These are phyloP conservation scores for Claviceps humidiphila DNA, from an alignment of 2,329 filamentous ascomycete genomes.

Conservation along the genomic window DNA sequence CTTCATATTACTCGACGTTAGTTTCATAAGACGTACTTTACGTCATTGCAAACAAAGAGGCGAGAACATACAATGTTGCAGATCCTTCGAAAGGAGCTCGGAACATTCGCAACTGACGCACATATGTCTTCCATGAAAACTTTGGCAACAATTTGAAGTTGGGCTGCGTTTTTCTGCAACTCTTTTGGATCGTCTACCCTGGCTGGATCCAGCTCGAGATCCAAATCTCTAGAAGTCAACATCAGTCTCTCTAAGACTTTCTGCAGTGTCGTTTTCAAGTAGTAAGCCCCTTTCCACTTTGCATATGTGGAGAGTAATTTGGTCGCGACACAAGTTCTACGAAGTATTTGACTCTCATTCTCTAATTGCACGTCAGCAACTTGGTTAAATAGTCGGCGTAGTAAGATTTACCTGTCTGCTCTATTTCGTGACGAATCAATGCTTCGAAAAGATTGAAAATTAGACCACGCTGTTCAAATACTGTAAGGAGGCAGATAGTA, in stretches of 20 bases:
- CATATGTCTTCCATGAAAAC: constrained; percentile 62
- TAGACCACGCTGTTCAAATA: constrained; percentile 54
- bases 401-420: constrained; percentile 40
- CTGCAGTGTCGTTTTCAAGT: constrained; percentile 50
- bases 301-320: constrained; percentile 61
- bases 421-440: constrained; percentile 55
- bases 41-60: background rate
- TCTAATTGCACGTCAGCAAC: constrained; percentile 25
- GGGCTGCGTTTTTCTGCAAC: constrained; percentile 50
- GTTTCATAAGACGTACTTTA: background rate
- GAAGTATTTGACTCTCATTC: constrained; percentile 53
- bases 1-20: constrained; percentile 15
- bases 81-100: constrained; percentile 51
- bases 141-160: constrained; percentile 53
- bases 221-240: constrained; percentile 52
- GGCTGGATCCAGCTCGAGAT: constrained; percentile 54
- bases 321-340: constrained; percentile 57
- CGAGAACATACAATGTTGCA: constrained; percentile 45
- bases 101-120: constrained; percentile 47
- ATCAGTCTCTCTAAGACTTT: constrained; percentile 55
- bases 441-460: constrained; percentile 52
- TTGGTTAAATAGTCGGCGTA: background rate
- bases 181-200: constrained; percentile 48
- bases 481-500: constrained; percentile 52
- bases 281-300: constrained; percentile 55